Evolutionary conservation across 2,329 filamentous ascomycete genomes (phyloP), one percentile per base, ranked within the genome.

Genomic region (Neofusicoccum ribis): DNA sequence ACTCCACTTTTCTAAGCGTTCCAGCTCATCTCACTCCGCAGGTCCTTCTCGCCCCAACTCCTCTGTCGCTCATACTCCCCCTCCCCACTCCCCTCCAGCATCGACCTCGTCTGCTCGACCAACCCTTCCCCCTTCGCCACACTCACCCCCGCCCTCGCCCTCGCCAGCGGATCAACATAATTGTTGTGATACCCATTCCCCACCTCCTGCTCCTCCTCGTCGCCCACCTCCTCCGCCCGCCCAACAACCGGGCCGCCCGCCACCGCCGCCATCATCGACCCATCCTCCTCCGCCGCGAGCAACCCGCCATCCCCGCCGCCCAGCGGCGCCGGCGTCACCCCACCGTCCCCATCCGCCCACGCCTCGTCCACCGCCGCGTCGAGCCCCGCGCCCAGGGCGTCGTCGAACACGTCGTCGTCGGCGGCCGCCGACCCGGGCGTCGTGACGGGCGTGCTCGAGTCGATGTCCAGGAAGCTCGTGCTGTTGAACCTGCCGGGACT

Each of bases 101-200:
- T 50, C 34, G 36, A 14, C 31, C 46, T 50, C 20, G 34, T 37
- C 36, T 23, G 20, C 46, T 41, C 14, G 2, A 62, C 47, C 36
- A 62, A 51, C 5, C 59, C 59, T 20, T 62, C 59, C 8, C 59
- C 59, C 59, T 62, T 62, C 5, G 56, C 56, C 1, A 60, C 56
- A 37, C 59, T 62, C 46, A 62, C 44, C 8, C 46, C 59, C 23
- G 59, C 47, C 47, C 59, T 51, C 17, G 59, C 47, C 46, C 59
- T 39, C 23, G 59, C 59, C 15, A 62, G 37, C 15, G 56, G 56
- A 36, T 60, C 56, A 1, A 15, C n/a, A 20, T 47, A 60, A 44
- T 7, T 17, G 1, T 14, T 15, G 15, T 7, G n/a, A 17, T 17
- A 8, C 14, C 17, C 3, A 12, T 15, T 15, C 41, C 17, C 14